These are phyloP conservation scores for Mercurialis annua DNA, from an alignment of 345 rosid genomes.

Conservation along the genomic window DNA sequence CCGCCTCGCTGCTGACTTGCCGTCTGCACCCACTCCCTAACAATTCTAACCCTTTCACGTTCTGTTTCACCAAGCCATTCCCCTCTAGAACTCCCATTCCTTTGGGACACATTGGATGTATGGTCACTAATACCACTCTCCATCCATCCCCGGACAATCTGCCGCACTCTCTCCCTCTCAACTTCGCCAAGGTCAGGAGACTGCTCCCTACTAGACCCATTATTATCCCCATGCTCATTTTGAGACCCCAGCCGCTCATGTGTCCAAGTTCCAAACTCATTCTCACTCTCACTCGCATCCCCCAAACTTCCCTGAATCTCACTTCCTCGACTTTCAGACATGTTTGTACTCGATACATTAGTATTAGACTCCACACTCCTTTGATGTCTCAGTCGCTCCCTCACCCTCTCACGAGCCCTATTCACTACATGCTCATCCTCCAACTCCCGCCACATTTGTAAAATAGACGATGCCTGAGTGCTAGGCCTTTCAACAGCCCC, in stretches of 20 bases:
- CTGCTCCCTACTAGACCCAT: slow-evolving; percentile 79
- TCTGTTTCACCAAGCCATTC: slow-evolving; percentile 99
- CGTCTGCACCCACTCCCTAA: slow-evolving; percentile 96
- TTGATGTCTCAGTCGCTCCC: slow-evolving; percentile 77
- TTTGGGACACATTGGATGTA: slow-evolving; percentile 55
- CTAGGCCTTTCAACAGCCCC: slow-evolving; percentile 75
- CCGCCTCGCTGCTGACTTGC: slow-evolving; percentile 88
- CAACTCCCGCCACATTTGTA: slow-evolving; percentile 99
- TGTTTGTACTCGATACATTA: slow-evolving; percentile 41
- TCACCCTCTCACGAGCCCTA: slow-evolving; percentile 78
- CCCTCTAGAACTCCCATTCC: slow-evolving; percentile 60
- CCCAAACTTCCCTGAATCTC: slow-evolving; percentile 67
- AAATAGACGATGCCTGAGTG: slow-evolving; percentile 79
- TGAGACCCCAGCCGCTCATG: slow-evolving; percentile 51
- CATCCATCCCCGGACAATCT: slow-evolving; percentile 93
- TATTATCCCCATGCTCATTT: slow-evolving; percentile 50
- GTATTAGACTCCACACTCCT: slow-evolving; percentile 54
- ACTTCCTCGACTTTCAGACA: slow-evolving; percentile 56
- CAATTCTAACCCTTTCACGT: slow-evolving; percentile 96
- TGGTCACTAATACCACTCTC: slow-evolving; percentile 70
- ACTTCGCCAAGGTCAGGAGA: slow-evolving; percentile 91
- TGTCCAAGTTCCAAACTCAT: slow-evolving; percentile 75
- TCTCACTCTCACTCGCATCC: slow-evolving; percentile 81
- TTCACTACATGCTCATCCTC: slow-evolving; percentile 92
- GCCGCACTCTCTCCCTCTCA: slow-evolving; percentile 97